Evolutionary conservation across 176 grass and related monocot genomes (phyloP), one percentile per base, ranked within the genome.

Genomic region (Ensete ventricosum): DNA sequence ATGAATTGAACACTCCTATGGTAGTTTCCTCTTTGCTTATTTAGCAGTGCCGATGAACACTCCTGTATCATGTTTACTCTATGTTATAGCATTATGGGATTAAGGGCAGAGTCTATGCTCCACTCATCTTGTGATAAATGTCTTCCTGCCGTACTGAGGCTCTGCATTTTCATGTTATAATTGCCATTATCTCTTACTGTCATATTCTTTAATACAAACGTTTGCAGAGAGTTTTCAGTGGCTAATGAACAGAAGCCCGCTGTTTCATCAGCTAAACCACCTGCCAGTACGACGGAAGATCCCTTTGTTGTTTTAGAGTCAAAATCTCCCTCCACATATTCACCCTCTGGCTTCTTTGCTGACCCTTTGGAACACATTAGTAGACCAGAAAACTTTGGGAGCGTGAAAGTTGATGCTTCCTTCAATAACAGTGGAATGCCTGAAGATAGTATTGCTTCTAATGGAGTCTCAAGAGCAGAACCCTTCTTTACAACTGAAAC

Each of bases 261-360:
- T 82, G 63, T 88, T 84, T 64, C 76, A 64, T 74, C 72, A 62
- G 83, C 73, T 78, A 87, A 91, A 75, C 66, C 73, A 19, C 72
- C 78, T 63, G 57, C 76, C 34, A 84, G 57, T 71, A 53, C 78
- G 64, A 76, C 65, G 82, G 83, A 90, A 82, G 89, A 90, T 52
- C 93, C 89, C 59, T 92, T 96, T 77, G 77, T 85, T 92, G 83
- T 92, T 71, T 73, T 92, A 70, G 81, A 89, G 88, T 86, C 81
- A 73, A 54, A 69, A 23, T 83, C 89, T 43, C 79, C 73, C 43
- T 86, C 88, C 13, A 22, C 84, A 57, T 84, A 81, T 76, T 75
- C 84, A 74, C 79, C 86, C 25, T 69, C 89, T 29, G 82, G 80
- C 4, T 55, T 87, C 76, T 99, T 90, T 26, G n/a, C 70, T 62